Base-by-base conservation (phyloP, 2,329 filamentous ascomycete species). In the Emydomyces testavorans region DNA sequence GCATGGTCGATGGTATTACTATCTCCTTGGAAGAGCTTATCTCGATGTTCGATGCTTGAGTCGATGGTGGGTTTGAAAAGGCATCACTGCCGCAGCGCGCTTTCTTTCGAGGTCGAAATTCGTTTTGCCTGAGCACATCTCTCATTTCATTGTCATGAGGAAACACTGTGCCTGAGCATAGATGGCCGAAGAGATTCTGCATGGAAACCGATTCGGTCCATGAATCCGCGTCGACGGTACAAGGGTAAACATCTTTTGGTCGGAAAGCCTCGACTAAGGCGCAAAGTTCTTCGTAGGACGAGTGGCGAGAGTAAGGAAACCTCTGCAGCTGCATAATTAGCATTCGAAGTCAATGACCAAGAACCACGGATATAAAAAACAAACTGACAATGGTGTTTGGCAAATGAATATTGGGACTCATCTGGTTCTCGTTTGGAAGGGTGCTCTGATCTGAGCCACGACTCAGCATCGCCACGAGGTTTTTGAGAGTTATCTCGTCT, bases 281-380 rank as follows among this genome's bases (percentile, higher is more conserved):
- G 53, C 85, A 83, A 2, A 94, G 74, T 61, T 95, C 90, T 0
- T 72, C 69, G 51, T 92, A 90, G 0, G 86, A 94, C 0, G 90
- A 93, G 63, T 96, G 90, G 1, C 90, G 77, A 0, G 90, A 90
- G 59, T 89, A 95, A 0, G 89, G 85, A 55, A 94, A 95, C 16
- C 68, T 72, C 69, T 68, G 37, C n/a, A n/a, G n/a, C 28, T 2
- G 1, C 18, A n/a, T 3, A 6, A 28, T 48, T 31, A 48, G 46
- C 21, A 16, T 6, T 24, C 6, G 24, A 6, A 6, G 3, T 20
- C 16, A 29, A 34, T 18, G 10, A 6, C 5, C 11, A 16, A 18
- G 29, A 26, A 18, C 10, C 4, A 40, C 20, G 5, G 40, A 37
- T 26, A 20, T 6, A 3, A 40, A 2, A 13, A 13, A 11, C n/a